Base-by-base conservation (phyloP, 2,329 filamentous ascomycete genomes). In the Neofusicoccum sp. region DNA sequence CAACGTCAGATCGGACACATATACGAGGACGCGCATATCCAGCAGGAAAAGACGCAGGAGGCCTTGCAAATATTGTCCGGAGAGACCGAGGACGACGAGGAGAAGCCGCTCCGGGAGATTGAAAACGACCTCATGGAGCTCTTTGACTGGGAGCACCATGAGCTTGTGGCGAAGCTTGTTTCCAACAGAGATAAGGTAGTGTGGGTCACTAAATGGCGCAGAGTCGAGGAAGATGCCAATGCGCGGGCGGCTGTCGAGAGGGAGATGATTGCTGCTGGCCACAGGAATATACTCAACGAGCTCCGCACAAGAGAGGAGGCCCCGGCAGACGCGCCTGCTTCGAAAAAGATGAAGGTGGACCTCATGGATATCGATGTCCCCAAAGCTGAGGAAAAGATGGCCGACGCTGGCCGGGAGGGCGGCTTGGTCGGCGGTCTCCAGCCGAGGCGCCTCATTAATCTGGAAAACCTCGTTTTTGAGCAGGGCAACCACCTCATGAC, bases 401-500 rank as follows among this genome's bases (percentile, higher is more conserved):
- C 71, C 3, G 76, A 77, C 65, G 74, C 70, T 29, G 67, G 67
- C 6, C 66, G 81, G 76, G 41, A 80, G 79, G 62, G 76, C 72
- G 41, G 80, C 71, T 80, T 97, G 22, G 84, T 93, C 36, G 92
- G 93, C 61, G 93, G 92, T 12, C 82, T 99, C 41, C 91, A 95
- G 71, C 95, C 96, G 2, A 89, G 89, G 68, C 92, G 91, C 73
- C 80, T 92, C 48, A 92, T 99, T 75, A 98, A 98, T 74, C 83
- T 99, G 58, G 94, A 99, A 64, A 98, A 98, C 71, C 86, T 99
- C 37, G 86, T 97, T 43, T 99, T 99, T 74, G 95, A 98, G 70
- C 94, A 98, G 78, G 95, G 95, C 60, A 99, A 98, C 71, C 95
- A 99, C 80, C 84, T 99, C 47, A 99, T 98, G 94, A 98, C 95